Evolutionary conservation across 1,139 yeast species (phyloP), one percentile per base, ranked within the genome.

Genomic region (Candida sp.): DNA sequence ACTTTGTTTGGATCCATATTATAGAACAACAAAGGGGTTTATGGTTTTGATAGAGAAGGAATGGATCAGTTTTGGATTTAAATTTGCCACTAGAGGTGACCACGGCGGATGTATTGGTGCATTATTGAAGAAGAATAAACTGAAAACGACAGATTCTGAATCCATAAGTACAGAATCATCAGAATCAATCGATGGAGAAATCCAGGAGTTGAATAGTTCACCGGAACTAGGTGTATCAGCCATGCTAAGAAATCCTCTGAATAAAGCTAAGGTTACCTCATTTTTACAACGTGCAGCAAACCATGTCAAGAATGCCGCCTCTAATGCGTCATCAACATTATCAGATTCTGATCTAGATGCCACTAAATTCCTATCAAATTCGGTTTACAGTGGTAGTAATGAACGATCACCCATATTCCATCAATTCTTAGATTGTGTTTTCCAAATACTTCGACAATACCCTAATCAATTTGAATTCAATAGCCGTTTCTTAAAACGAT

Each of bases 51-150:
- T 95, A 5, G 99, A 95, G 56, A 91, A 93, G 58, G 99, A 95
- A 53, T 93, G 98, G 98, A 72, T 88, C 2, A 81, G 96, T 41
- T 93, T 93, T 68, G 99, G 99, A 0, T 96, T 90, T 65, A 79
- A 91, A 53, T 93, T 91, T 59, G 79, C 81, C 42, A 95, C 90
- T 46, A 70, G 99, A 47, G 82, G 84, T 25, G 96, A 95, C 38
- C 93, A 87, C 61, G 77, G 77, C 1, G 77, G 78, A 1, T 72
- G 78, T 48, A 63, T 67, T 15, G 79, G 79, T 1, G 76, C 78
- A 0, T 49, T 64, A 3, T 50, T 64, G 34, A 61, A 59, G 25
- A 59, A 57, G 40, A 53, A 58, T 9, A 43, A 49, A 8, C 57
- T 49, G 19, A 45, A 36, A 30, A 32, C 40, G 19, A 49, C 50